phyloP scores from a whole-genome alignment of 768 basidiomycete genomes.

The Boletus insuetus region DNA sequence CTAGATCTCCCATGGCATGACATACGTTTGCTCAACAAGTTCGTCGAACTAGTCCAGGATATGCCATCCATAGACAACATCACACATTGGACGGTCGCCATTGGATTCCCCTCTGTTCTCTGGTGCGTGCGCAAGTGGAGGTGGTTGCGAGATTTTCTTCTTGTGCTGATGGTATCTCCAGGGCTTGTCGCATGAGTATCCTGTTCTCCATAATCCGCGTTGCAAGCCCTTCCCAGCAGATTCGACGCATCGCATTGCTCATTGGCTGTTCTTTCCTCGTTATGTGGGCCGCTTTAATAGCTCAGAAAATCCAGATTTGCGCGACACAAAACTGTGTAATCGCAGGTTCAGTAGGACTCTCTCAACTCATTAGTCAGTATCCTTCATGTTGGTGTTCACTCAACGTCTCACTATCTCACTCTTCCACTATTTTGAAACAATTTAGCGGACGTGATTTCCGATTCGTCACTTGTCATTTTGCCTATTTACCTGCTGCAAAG shows the following conservation, averaged over 20 bases:
- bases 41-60: neutral
- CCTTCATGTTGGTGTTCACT: neutral
- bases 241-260: constrained; percentile 1
- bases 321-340: neutral
- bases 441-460: constrained; percentile 23
- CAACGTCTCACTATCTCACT: too few species aligned
- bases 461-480: constrained; percentile 15
- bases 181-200: constrained; percentile 27
- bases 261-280: constrained; percentile 15
- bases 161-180: constrained; percentile 5
- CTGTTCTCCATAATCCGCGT: constrained; percentile 24
- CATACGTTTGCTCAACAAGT: neutral
- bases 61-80: neutral
- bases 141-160: too few species aligned
- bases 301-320: constrained; percentile 16
- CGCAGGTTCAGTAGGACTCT: constrained; percentile 7
- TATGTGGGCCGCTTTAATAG: constrained; percentile 25
- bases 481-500: constrained; percentile 14
- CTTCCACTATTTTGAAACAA: too few species aligned
- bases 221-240: constrained; percentile 6
- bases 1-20: too few species aligned
- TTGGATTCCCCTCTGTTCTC: constrained; percentile 17
- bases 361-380: constrained; percentile 22
- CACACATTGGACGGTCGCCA: constrained; percentile 9
- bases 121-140: constrained; percentile 13